phyloP scores from a whole-genome alignment of 768 basidiomycete species.

The Exidia glandulosa region DNA sequence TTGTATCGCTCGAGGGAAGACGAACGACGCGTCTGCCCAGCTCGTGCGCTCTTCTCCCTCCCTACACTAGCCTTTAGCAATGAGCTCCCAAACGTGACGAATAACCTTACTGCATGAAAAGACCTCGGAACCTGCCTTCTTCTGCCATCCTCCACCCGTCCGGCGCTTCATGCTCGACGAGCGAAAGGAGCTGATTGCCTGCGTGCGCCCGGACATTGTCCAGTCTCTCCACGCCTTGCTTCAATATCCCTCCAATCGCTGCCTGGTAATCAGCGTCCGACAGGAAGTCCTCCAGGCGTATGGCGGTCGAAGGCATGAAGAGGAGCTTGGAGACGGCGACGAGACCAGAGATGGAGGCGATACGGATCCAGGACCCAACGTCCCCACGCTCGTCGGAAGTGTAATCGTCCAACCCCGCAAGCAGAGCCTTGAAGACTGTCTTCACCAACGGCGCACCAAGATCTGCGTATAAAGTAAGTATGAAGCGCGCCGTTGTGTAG shows the following conservation, averaged over 20 bases:
- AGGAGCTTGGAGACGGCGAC: constrained; percentile 41
- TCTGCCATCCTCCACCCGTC: constrained; percentile 45
- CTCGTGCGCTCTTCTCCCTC: constrained; percentile 21
- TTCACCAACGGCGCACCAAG: constrained; percentile 35
- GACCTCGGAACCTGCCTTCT: constrained; percentile 32
- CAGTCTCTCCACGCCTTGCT: constrained; percentile 83
- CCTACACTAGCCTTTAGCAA: constrained; percentile 13
- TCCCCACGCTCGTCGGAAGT: constrained; percentile 91
- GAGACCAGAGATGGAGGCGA: constrained; percentile 61
- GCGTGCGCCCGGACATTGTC: constrained; percentile 83
- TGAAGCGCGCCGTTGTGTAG: constrained; percentile 6
- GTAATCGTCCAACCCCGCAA: constrained; percentile 81
- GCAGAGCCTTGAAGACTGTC: constrained; percentile 37
- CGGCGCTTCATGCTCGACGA: constrained; percentile 36
- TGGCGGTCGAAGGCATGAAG: constrained; percentile 29
- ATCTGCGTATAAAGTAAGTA: constrained; percentile 25
- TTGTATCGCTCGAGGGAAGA: constrained; percentile 63
- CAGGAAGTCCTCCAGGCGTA: constrained; percentile 45
- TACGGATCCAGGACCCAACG: constrained; percentile 91
- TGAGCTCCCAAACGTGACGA: background rate
- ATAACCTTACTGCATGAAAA: constrained; percentile 40
- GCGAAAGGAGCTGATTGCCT: constrained; percentile 44
- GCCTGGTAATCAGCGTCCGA: constrained; percentile 45
- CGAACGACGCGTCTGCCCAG: constrained; percentile 66
- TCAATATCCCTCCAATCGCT: constrained; percentile 58